A percentile compares a stretch with the other conserved stretches of the same genome.
Evolutionary conservation across 2,329 filamentous ascomycete species (phyloP).

Genomic region (Coniochaeta ligniaria): DNA sequence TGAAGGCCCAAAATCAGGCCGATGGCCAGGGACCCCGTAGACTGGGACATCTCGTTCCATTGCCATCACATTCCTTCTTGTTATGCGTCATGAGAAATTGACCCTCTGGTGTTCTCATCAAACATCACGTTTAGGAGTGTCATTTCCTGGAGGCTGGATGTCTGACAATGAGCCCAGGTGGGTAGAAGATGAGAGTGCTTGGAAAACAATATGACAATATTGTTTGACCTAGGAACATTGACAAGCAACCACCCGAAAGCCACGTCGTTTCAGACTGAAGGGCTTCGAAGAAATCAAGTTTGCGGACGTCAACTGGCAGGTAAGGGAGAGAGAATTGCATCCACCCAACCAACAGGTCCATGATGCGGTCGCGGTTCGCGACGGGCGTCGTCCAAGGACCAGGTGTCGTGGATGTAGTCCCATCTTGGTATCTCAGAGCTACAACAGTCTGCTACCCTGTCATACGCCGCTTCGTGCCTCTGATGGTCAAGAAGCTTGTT

Average conservation of each 20-base stretch:
- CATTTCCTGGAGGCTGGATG: neutral
- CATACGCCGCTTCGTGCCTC: neutral
- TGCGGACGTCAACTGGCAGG: neutral
- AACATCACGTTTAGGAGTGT: neutral
- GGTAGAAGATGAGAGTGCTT: neutral
- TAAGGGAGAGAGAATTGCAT: neutral
- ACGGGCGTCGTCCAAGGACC: neutral
- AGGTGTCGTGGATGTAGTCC: neutral
- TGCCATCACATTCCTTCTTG: no score
- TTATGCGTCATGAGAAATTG: no score
- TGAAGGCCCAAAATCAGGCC: no score
- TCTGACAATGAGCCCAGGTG: neutral
- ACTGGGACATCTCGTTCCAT: no score
- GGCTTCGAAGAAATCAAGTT: neutral
- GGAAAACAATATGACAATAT: neutral
- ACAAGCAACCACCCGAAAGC: neutral
- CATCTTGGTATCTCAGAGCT: neutral
- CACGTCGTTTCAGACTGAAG: neutral
- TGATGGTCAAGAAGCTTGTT: constrained; percentile 2
- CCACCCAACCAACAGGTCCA: neutral
- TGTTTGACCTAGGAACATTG: neutral
- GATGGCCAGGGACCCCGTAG: no score
- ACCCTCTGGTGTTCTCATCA: neutral
- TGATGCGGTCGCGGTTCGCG: no score
- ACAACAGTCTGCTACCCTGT: neutral